Conservation (phyloP, 148 eudicot genomes). For the Nyssa sinensis region DNA sequence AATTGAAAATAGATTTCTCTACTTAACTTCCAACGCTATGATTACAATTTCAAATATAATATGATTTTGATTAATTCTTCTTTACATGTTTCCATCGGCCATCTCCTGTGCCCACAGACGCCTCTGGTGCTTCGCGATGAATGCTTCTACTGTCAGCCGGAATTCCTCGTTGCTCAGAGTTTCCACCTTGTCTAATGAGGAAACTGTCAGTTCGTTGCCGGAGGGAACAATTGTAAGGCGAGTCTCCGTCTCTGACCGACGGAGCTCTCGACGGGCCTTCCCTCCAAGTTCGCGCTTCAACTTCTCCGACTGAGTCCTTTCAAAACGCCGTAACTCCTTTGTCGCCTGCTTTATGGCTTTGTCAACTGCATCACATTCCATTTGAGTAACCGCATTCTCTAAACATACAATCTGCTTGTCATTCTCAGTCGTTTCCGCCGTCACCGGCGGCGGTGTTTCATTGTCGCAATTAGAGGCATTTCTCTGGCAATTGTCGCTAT, state of each 20-base stretch:
- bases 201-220: background rate
- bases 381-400: constrained; percentile 4
- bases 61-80: background rate
- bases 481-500: too few species aligned
- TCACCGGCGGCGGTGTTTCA: background rate
- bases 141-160: constrained; percentile 48
- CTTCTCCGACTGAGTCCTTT: constrained; percentile 49
- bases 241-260: constrained; percentile 51
- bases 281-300: constrained; percentile 23
- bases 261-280: constrained; percentile 26
- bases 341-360: constrained; percentile 25
- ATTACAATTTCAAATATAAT: background rate
- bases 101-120: constrained; percentile 33
- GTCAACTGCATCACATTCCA: constrained; percentile 16
- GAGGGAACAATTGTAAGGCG: constrained; percentile 10
- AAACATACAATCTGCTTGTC: constrained; percentile 16
- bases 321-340: constrained; percentile 30
- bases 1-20: background rate
- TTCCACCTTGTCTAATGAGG: constrained; percentile 36
- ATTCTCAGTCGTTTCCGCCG: background rate
- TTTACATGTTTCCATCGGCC: background rate
- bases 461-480: too few species aligned
- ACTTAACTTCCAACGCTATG: background rate
- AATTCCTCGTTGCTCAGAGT: constrained; percentile 67
- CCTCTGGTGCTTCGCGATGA: constrained; percentile 50